A percentile compares a stretch with the other conserved stretches of the same genome.
phyloP scores from a whole-genome alignment of 192 early-diverging fungal species.

The Coemansia sp. region DNA sequence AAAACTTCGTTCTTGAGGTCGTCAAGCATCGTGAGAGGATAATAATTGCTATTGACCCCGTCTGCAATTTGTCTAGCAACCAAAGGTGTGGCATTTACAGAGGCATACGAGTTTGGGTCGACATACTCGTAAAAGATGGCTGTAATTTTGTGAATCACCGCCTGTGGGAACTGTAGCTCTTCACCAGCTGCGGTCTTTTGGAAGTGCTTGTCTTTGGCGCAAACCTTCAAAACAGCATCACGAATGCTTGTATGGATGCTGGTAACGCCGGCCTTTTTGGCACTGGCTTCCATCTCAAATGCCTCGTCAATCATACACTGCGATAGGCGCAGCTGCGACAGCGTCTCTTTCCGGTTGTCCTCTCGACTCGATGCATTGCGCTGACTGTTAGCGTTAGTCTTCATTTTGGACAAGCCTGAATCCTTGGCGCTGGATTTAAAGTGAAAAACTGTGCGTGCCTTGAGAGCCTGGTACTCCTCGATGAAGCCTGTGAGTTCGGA shows the following conservation, averaged over 20 bases:
- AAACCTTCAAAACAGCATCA: slow-evolving; percentile 1
- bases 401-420: background rate
- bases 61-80: slow-evolving; percentile 15
- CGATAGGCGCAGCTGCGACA: background rate
- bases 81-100: slow-evolving; percentile 19
- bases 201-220: background rate
- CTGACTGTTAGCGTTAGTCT: background rate
- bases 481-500: slow-evolving; percentile 36
- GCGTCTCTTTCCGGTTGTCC: background rate
- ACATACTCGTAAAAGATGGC: slow-evolving; percentile 20
- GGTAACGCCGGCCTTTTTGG: background rate
- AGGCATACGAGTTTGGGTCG: slow-evolving; percentile 25
- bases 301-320: slow-evolving; percentile 6
- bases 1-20: slow-evolving; percentile 41
- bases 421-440: background rate
- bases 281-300: background rate
- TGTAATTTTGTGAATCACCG: slow-evolving; percentile 9
- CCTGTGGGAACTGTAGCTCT: slow-evolving; percentile 11
- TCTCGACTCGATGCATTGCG: background rate
- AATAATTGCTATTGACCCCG: slow-evolving; percentile 8
- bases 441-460: slow-evolving; percentile 6
- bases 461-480: slow-evolving; percentile 40
- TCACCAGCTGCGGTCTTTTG: no score
- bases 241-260: slow-evolving; percentile 15
- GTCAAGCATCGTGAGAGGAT: slow-evolving; percentile 23